A percentile compares a stretch with the other conserved stretches of the same genome.
Evolutionary conservation across 2,329 filamentous ascomycete species (phyloP).

Genomic region (Ophiostoma tasmaniense): DNA sequence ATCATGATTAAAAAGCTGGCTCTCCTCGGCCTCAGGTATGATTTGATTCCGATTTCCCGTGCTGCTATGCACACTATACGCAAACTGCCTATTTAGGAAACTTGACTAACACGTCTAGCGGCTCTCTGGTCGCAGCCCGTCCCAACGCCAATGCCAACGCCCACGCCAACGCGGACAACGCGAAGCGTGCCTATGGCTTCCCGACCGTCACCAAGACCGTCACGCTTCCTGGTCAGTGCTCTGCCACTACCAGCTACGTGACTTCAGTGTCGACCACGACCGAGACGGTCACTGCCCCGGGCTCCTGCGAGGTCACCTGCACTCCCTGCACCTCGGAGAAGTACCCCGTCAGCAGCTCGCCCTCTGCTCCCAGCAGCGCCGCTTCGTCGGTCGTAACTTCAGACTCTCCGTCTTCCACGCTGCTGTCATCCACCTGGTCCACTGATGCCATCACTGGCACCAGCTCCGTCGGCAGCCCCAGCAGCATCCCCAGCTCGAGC

Average conservation of each 20-base stretch:
- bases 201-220: conserved; percentile 18
- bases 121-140: conserved; percentile 17
- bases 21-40: conserved; percentile 20
- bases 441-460: conserved; percentile 7
- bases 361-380: not conserved
- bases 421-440: not conserved
- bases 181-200: conserved; percentile 17
- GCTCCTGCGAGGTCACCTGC: conserved; percentile 7
- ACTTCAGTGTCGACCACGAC: conserved; percentile 11
- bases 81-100: conserved; percentile 5
- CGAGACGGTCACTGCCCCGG: conserved; percentile 11
- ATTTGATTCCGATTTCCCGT: not conserved
- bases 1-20: conserved; percentile 16
- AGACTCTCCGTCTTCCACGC: not conserved
- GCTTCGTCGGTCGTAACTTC: not conserved
- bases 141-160: conserved; percentile 13
- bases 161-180: conserved; percentile 15
- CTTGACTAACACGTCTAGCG: not conserved
- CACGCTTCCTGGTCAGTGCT: conserved; percentile 13
- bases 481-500: not conserved
- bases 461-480: not conserved
- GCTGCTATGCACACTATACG: not conserved
- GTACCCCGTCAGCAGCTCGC: conserved; percentile 1
- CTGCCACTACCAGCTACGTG: conserved; percentile 5
- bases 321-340: conserved; percentile 11